Base-by-base conservation (phyloP, 75 land plant species). In the Cupressus sempervirens region DNA sequence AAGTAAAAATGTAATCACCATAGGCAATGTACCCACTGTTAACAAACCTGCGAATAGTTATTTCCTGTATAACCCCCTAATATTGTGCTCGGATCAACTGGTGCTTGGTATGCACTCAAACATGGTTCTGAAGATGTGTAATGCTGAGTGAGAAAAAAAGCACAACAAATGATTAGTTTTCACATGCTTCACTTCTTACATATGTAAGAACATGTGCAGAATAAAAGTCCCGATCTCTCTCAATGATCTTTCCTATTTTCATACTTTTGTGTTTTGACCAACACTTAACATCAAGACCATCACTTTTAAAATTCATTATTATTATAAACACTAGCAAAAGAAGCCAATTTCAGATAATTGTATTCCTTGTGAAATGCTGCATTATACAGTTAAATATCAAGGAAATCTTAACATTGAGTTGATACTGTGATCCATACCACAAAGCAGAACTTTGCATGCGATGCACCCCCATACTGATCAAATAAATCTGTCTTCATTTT, bases 31-130 rank as follows among this genome's bases (percentile, higher is more conserved):
- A 85, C 70, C 48, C 18, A 34, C 11, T 45, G 10, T n/a, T 79
- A 53, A 54, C 77, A 70, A 26, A 92, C 99, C 98, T 96, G 94
- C 26, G 96, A 86, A 82, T 90, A 97, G 84, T 96, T 97, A 76
- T 82, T 94, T 48, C 94, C 98, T 76, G 91, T 82, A 81, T 93
- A 97, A 81, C 99, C 99, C 29, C 99, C 99, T 74, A 97, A 81
- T 29, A 92, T 90, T 82, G 98, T 96, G 86, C 93, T 94, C 53
- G 99, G 99, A 87, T 97, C 98, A 43, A 97, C 89, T 50, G 99
- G 99, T 4, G 92, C 98, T 84, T 92, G 88, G 83, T 91, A 97
- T 82, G 99, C 95, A 91, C 99, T 97, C 84, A 93, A 83, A 81
- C 99, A 97, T 54, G 89, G 76, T 65, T 90, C 95, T 36, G 93